A percentile compares a stretch with the other conserved stretches of the same genome.
These are phyloP conservation scores for Starmerella potacharoeniae DNA, from an alignment of 805 yeast genomes.

Conservation along the genomic window DNA sequence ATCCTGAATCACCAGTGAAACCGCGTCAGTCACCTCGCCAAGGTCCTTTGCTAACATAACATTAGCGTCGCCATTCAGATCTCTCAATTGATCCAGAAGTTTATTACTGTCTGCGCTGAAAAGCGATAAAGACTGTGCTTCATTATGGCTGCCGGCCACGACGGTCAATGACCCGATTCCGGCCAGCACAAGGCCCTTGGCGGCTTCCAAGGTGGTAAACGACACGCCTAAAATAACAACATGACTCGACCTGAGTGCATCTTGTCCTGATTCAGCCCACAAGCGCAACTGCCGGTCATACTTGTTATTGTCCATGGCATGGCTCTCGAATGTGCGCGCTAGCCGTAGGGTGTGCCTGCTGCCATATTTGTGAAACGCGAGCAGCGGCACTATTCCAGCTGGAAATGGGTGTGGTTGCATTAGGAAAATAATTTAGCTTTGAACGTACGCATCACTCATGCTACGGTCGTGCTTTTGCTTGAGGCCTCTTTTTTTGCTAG, in stretches of 20 bases:
- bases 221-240: conserved; percentile 52
- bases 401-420: neutral
- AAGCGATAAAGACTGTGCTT: neutral
- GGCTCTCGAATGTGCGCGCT: neutral
- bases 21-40: neutral
- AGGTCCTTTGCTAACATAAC: neutral
- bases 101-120: neutral
- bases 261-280: conserved; percentile 77
- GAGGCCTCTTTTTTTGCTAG: neutral
- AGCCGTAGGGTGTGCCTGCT: neutral
- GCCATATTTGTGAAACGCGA: neutral
- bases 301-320: conserved; percentile 19
- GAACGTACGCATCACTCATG: neutral
- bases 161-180: conserved; percentile 76
- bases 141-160: conserved; percentile 31
- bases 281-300: conserved; percentile 82
- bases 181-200: conserved; percentile 75
- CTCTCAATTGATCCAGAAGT: neutral
- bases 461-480: neutral
- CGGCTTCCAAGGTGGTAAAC: conserved; percentile 45
- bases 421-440: neutral
- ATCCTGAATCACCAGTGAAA: neutral
- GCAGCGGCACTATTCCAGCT: neutral
- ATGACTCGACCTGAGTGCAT: conserved; percentile 42
- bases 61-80: neutral